phyloP scores from a whole-genome alignment of 768 basidiomycete species.

The Panaeolus papilionaceus region DNA sequence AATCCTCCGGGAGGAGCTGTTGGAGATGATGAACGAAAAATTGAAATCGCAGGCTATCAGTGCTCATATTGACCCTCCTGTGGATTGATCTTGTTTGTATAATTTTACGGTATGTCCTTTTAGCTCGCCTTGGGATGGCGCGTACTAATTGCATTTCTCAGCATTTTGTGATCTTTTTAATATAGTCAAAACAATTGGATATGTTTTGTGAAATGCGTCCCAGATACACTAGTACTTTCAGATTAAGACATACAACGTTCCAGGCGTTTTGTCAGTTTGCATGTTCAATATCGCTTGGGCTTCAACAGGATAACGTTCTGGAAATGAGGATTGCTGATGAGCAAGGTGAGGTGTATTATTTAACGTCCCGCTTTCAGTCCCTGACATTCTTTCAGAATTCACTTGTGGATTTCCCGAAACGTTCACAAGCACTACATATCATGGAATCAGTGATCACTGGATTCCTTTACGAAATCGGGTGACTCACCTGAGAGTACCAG shows the following conservation, averaged over 20 bases:
- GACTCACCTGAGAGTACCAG: conserved; percentile 27
- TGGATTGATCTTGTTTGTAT: conserved; percentile 24
- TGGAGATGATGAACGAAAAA: conserved; percentile 78
- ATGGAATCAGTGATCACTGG: neutral
- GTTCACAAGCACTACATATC: neutral
- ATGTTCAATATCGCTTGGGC: no score
- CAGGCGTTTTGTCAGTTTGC: no score
- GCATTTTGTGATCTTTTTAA: neutral
- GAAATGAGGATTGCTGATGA: no score
- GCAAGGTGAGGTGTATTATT: no score
- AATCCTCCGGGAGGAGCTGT: conserved; percentile 89
- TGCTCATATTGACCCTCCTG: neutral
- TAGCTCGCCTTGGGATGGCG: neutral
- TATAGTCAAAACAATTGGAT: neutral
- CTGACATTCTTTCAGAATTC: neutral
- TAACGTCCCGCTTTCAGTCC: no score
- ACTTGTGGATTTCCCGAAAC: neutral
- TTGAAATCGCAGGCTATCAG: conserved; percentile 48
- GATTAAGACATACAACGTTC: no score
- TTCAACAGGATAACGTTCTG: no score
- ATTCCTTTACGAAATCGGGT: neutral
- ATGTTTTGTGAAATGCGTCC: neutral
- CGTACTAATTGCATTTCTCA: neutral
- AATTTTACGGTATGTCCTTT: neutral
- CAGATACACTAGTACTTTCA: no score